phyloP scores from a whole-genome alignment of 2,329 filamentous ascomycete species.

The Botrytis elliptica region DNA sequence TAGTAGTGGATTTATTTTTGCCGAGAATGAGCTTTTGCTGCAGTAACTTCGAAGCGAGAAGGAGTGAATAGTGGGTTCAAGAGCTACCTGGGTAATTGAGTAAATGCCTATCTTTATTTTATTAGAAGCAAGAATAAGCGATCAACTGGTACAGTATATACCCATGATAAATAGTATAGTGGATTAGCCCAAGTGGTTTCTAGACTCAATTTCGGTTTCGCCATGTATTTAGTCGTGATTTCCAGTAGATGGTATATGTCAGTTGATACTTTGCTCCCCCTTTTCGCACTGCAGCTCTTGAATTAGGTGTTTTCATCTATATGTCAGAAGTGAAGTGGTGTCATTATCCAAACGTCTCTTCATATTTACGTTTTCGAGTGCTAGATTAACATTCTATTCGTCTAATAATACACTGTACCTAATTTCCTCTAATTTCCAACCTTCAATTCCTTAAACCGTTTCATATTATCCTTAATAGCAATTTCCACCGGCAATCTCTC shows the following conservation, averaged over 20 bases:
- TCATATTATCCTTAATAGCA: conserved; percentile 59
- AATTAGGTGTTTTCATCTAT: neutral
- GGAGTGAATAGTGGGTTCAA: neutral
- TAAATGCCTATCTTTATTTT: neutral
- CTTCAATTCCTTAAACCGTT: conserved; percentile 48
- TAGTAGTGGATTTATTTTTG: neutral
- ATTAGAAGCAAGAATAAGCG: neutral
- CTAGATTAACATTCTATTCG: neutral
- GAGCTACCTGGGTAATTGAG: neutral
- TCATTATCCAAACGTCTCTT: neutral
- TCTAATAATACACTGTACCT: neutral
- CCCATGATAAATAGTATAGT: neutral
- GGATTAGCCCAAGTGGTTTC: neutral
- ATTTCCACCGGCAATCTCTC: conserved; percentile 66
- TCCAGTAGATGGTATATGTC: neutral
- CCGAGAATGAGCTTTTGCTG: neutral
- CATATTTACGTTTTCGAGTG: neutral
- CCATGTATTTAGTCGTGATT: neutral
- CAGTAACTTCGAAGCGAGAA: neutral
- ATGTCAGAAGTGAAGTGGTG: neutral
- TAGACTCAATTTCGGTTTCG: neutral
- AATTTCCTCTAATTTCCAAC: neutral
- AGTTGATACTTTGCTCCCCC: neutral
- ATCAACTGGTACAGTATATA: neutral
- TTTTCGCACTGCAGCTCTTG: neutral